Evolutionary conservation across 306 rosid genomes (phyloP), one percentile per base, ranked within the genome.

Genomic region (Pterocarpus macrocarpus): DNA sequence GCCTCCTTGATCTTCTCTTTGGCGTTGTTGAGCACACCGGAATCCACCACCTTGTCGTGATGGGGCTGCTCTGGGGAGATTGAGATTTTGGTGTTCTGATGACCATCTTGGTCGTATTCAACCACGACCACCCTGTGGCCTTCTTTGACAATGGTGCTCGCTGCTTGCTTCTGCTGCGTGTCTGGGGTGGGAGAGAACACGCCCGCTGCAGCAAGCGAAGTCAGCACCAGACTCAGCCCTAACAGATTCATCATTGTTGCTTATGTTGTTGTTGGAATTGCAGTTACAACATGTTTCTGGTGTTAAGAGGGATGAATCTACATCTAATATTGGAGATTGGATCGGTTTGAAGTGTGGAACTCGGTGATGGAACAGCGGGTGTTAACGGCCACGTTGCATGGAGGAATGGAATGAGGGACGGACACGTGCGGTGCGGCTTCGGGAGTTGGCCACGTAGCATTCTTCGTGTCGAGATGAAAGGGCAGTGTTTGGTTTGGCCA

Each of bases 61-160:
- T 52, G n/a, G 47, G 11, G 35, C 2, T 88, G 81, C 1, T 85
- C 89, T 0, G 95, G 85, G 34, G 90, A 84, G 81, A 91, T 84
- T 4, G 97, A 92, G 76, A 95, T 80, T 55, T 88, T 92, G 65
- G 97, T 95, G 81, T 81, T 88, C 2, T 87, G 94, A 1, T 80
- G 64, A 11, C 86, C 94, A 15, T 71, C 85, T 74, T 85, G 77
- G 33, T 92, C 92, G 49, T 88, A 90, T 81, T 95, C 96, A 7
- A 91, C 94, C 0, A 95, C 96, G 1, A 93, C 90, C 1, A 89
- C 88, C 53, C 90, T 75, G 55, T 90, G 92, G 3, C 95, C 97
- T 65, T 88, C 88, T 78, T 85, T 90, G 1, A 93, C 82, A 2
- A 91, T 91, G n/a, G 92, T 85, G 45, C 64, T 80, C 17, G 28